These are phyloP conservation scores for Carex littledalei DNA, from an alignment of 176 grass and related monocot genomes.

Conservation along the genomic window DNA sequence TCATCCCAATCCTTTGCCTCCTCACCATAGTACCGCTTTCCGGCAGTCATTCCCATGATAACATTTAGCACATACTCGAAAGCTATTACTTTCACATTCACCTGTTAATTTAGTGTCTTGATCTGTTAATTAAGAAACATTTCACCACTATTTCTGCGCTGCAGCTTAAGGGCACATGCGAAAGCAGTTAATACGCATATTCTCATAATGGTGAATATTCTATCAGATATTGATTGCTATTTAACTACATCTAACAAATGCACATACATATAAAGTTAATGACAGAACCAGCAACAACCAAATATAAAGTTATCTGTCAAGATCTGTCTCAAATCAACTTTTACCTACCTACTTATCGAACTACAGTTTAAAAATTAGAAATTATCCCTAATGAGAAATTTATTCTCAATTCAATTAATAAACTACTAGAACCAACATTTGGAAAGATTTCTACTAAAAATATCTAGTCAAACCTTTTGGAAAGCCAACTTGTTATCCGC, in stretches of 20 bases:
- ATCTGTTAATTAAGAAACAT: neutral
- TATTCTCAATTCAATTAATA: neutral
- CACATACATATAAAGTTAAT: neutral
- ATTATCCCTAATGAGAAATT: neutral
- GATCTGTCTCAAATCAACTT: neutral
- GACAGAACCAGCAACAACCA: neutral
- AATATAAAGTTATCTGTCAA: neutral
- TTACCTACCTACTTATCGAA: too few species aligned
- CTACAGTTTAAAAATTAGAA: too few species aligned
- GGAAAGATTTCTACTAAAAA: neutral
- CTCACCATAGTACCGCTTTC: conserved; percentile 28
- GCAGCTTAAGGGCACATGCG: neutral
- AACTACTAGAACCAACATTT: neutral
- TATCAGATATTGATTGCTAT: neutral
- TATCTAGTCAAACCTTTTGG: neutral
- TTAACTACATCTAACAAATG: too few species aligned
- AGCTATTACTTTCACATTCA: conserved; percentile 24
- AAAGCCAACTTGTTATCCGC: neutral
- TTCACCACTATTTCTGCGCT: neutral
- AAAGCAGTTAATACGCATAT: neutral
- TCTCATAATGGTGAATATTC: neutral
- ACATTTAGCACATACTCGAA: conserved; percentile 23
- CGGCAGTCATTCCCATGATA: conserved; percentile 22
- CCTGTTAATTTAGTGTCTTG: neutral
- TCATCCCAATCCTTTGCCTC: conserved; percentile 8